Evolutionary conservation across 441 rosid species (phyloP), one percentile per base, ranked within the genome.

Genomic region (Gossypium schwendimanii): DNA sequence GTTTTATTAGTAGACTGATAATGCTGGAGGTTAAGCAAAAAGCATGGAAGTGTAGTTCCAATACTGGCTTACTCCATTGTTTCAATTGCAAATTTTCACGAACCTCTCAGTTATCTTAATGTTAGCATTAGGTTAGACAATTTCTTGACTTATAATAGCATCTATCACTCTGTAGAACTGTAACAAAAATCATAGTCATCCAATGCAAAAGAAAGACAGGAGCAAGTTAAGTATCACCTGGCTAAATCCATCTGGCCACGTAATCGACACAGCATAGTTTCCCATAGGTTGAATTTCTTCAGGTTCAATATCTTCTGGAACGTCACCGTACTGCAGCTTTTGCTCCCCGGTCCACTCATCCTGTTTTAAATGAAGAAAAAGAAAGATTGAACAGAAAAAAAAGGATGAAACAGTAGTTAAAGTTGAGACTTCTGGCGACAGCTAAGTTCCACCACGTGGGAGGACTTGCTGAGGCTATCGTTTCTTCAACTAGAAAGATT

Each of bases 311-410:
- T 90, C 92, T 78, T 94, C 97, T 8, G 92, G 91, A 82, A 94
- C 74, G 81, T 92, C 95, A 2, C 81, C 71, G 52, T 80, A 90
- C 55, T 86, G 94, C 79, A 94, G 77, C 64, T 88, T 92, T 78
- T 92, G 97, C 79, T 88, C 97, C 23, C 97, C 98, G 0, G 92
- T 90, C 98, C 97, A 90, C 73, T 92, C 97, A 36, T 94, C 98
- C 95, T 92, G 83, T 75, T 61, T 73, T 64, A 57, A 65, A 74
- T 31, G 36, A 63, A 17, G 55, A 55, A 72, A 12, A 39, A 26
- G 5, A 52, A 36, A 21, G n/a, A 49, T 55, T 23, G 0, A 14
- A 70, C 23, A 45, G 3, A 1, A 1, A 33, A 33, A 20, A 20
- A 33, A 26, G 6, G 15, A 26, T 26, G 24, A 47, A 41, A 26